Conservation (phyloP, 495 filamentous ascomycete species). For the Penicillium odoratum region DNA sequence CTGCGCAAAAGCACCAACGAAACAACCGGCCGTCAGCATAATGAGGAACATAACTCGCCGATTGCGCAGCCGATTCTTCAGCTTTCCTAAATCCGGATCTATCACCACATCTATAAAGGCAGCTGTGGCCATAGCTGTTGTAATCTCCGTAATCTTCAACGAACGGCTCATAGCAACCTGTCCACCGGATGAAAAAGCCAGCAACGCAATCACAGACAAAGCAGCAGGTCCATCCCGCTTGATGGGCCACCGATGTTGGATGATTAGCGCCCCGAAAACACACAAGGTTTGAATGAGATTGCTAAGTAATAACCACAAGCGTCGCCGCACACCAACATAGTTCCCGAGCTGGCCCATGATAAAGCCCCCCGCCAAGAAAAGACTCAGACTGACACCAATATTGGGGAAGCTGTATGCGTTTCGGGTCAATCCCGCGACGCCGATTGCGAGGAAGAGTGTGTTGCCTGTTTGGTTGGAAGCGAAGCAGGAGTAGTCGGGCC, state of each 20-base stretch:
- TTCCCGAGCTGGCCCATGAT: conserved; percentile 59
- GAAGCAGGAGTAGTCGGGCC: conserved; percentile 63
- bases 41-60: conserved; percentile 52
- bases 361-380: conserved; percentile 54
- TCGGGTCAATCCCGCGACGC: conserved; percentile 46
- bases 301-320: conserved; percentile 53
- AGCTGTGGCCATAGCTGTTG: conserved; percentile 67
- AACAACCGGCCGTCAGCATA: conserved; percentile 50
- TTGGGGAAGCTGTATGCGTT: conserved; percentile 39
- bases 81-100: conserved; percentile 45
- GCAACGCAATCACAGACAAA: conserved; percentile 45
- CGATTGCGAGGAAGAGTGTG: conserved; percentile 57
- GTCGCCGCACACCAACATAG: conserved; percentile 47
- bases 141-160: conserved; percentile 60
- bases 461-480: conserved; percentile 68
- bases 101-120: conserved; percentile 62
- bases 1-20: conserved; percentile 47
- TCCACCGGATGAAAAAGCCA: conserved; percentile 57
- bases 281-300: conserved; percentile 54
- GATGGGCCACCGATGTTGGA: conserved; percentile 44
- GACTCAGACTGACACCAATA: conserved; percentile 52
- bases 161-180: conserved; percentile 59
- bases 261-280: conserved; percentile 50
- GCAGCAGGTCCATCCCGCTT: conserved; percentile 33
- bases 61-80: conserved; percentile 51